phyloP scores from a whole-genome alignment of 2,329 filamentous ascomycete genomes.

The Exserohilum rostratum region DNA sequence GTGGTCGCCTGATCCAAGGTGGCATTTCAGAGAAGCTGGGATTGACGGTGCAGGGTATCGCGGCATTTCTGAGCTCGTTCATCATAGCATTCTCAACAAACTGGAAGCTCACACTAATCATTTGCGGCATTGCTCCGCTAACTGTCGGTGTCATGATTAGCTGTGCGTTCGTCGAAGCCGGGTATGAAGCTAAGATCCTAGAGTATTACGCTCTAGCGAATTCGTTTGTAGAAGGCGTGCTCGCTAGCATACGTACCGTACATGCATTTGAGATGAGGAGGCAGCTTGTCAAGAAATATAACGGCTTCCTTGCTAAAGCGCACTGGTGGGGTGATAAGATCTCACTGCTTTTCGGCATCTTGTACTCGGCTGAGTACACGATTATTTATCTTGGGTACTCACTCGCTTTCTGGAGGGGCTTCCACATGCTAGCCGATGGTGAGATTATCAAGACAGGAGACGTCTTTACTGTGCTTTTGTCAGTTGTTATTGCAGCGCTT shows the following conservation, averaged over 20 bases:
- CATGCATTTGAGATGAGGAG: slow-evolving; percentile 65
- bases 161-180: slow-evolving; percentile 22
- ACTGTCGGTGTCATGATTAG: slow-evolving; percentile 40
- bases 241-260: slow-evolving; percentile 45
- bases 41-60: slow-evolving; percentile 49
- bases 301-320: slow-evolving; percentile 56
- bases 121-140: neutral
- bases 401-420: slow-evolving; percentile 70
- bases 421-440: slow-evolving; percentile 20
- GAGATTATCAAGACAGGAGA: slow-evolving; percentile 63
- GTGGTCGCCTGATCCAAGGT: slow-evolving; percentile 2
- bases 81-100: slow-evolving; percentile 87
- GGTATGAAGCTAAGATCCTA: slow-evolving; percentile 6
- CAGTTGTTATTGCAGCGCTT: slow-evolving; percentile 84
- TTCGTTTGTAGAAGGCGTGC: slow-evolving; percentile 14
- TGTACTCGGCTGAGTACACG: slow-evolving; percentile 68
- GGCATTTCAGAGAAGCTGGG: slow-evolving; percentile 41
- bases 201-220: slow-evolving; percentile 5
- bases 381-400: slow-evolving; percentile 69
- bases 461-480: slow-evolving; percentile 75
- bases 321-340: slow-evolving; percentile 62
- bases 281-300: slow-evolving; percentile 64
- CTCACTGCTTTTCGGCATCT: slow-evolving; percentile 59
- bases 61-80: slow-evolving; percentile 78
- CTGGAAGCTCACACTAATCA: slow-evolving; percentile 88